These are phyloP conservation scores for Colletotrichum agaves DNA, from an alignment of 2,329 filamentous ascomycete genomes.

Conservation along the genomic window DNA sequence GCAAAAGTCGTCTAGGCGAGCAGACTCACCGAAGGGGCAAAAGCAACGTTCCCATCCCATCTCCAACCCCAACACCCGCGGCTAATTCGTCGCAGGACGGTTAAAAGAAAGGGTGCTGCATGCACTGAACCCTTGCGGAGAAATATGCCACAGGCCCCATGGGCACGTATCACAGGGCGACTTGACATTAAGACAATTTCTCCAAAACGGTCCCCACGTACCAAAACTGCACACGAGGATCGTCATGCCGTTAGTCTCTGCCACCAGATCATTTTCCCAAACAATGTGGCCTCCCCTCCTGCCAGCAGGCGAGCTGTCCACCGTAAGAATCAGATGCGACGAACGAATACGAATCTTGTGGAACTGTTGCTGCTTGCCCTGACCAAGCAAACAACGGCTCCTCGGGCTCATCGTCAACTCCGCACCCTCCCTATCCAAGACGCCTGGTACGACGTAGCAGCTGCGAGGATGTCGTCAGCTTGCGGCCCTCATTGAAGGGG, in stretches of 20 bases:
- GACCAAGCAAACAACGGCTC: neutral
- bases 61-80: slow-evolving; percentile 4
- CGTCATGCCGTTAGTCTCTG: neutral
- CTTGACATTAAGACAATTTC: neutral
- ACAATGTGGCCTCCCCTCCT: neutral
- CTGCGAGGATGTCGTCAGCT: neutral
- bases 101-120: neutral
- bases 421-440: neutral
- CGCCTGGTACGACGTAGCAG: neutral
- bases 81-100: neutral
- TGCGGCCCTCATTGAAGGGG: neutral
- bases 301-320: neutral
- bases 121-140: neutral
- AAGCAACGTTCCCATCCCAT: slow-evolving; percentile 15
- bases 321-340: neutral
- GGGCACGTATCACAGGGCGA: neutral
- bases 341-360: slow-evolving; percentile 23
- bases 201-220: neutral
- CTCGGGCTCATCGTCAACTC: neutral
- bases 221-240: no score
- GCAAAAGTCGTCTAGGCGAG: neutral
- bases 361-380: neutral
- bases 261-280: neutral
- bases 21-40: neutral
- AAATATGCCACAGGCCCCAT: neutral